Base-by-base conservation (phyloP, 2,329 filamentous ascomycete species). In the Stagonosporopsis vannaccii region DNA sequence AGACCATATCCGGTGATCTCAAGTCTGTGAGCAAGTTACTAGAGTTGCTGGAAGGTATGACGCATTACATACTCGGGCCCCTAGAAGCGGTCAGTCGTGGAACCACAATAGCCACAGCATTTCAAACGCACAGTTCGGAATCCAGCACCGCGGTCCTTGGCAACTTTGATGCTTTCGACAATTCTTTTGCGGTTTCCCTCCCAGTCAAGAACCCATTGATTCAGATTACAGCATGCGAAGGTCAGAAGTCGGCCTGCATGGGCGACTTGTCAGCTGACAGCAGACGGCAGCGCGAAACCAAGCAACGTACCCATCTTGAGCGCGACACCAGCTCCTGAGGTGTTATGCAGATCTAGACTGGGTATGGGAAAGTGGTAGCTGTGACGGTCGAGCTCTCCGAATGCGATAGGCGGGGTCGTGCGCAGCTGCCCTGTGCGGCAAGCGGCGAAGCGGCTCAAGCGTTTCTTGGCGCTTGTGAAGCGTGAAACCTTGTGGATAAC, bases 181-280 rank as follows among this genome's bases (percentile, higher is more conserved):
- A 90, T 90, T 17, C 88, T 80, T 44, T 82, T 79, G 2, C 80
- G 74, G 67, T 91, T 91, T 33, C 87, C 87, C 59, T 84, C 79
- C 53, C 60, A 70, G 37, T 69, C 68, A 35, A 69, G 55, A 8
- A 61, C 66, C 67, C 67, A 70, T 44, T 70, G 68, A 45, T 69
- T 71, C 22, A 74, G 60, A 43, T 60, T 63, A 56, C 72, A 72
- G n/a, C 69, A 71, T 13, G 70, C 68, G 3, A 73, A 61, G 12
- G 63, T 69, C 40, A 70, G 59, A 40, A 68, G 58, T 20, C 66
- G 59, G 13, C 61, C 58, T 65, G 58, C 57, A 35, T 5, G 8
- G 19, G 15, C 7, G 2, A 23, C 13, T 20, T 2, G 42, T 56
- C 20, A 56, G 46, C 6, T 23, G 5, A 36, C 7, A 2, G 5